A percentile compares a stretch with the other conserved stretches of the same genome.
Conservation (phyloP, 2,329 filamentous ascomycete species). For the Sporothrix humicola region DNA sequence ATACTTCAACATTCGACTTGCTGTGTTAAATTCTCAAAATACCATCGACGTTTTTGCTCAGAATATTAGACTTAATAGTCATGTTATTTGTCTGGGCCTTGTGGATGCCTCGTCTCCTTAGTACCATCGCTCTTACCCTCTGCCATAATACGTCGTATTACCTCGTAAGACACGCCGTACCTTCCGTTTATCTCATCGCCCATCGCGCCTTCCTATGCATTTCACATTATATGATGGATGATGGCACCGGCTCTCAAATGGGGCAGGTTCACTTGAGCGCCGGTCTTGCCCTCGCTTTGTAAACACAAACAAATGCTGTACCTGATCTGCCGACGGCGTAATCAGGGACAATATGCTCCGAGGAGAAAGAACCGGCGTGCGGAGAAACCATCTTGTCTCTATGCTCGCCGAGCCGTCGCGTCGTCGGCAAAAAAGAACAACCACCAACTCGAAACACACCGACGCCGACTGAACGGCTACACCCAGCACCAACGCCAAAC, state of each 20-base stretch:
- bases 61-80: neutral
- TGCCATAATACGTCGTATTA: neutral
- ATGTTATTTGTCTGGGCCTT: conserved; percentile 8
- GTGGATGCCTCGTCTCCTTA: conserved; percentile 4
- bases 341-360: conserved; percentile 4
- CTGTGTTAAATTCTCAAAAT: neutral
- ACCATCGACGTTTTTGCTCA: neutral
- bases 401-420: neutral
- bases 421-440: neutral
- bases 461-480: neutral
- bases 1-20: neutral
- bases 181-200: neutral
- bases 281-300: neutral
- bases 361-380: neutral
- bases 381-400: neutral
- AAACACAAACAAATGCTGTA: neutral
- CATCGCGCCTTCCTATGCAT: conserved; percentile 1
- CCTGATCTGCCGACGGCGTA: neutral
- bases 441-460: neutral
- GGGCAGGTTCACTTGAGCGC: neutral
- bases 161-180: conserved; percentile 1
- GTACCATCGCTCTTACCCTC: neutral
- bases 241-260: neutral
- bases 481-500: neutral
- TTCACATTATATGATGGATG: conserved; percentile 5